A percentile compares a stretch with the other conserved stretches of the same genome.
These are phyloP conservation scores for Venturia asperata DNA, from an alignment of 2,329 filamentous ascomycete species.

Conservation along the genomic window DNA sequence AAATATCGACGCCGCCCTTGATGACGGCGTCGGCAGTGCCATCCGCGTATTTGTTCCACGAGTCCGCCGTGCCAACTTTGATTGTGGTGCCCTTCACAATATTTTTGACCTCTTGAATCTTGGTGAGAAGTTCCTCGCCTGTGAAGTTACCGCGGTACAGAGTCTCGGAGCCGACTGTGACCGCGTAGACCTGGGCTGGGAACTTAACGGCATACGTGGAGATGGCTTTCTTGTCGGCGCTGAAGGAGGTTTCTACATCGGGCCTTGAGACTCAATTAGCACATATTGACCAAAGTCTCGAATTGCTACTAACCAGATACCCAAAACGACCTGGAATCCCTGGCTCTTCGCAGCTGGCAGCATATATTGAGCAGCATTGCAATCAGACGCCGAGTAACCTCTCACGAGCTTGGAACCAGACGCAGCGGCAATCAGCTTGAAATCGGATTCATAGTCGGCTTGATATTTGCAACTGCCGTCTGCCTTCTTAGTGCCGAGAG, in stretches of 20 bases:
- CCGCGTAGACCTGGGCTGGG: slow-evolving; percentile 55
- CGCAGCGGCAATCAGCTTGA: slow-evolving; percentile 50
- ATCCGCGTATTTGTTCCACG: slow-evolving; percentile 65
- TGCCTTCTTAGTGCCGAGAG: slow-evolving; percentile 57
- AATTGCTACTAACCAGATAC: slow-evolving; percentile 52
- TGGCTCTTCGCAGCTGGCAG: slow-evolving; percentile 59
- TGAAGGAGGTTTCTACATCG: slow-evolving; percentile 55
- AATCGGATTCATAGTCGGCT: slow-evolving; percentile 58
- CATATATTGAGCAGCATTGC: slow-evolving; percentile 55
- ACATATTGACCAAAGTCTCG: not conserved
- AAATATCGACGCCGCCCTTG: slow-evolving; percentile 51
- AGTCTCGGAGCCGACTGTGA: slow-evolving; percentile 64
- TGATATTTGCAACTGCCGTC: slow-evolving; percentile 56
- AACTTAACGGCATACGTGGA: slow-evolving; percentile 43
- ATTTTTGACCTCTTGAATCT: slow-evolving; percentile 55
- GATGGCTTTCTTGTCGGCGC: slow-evolving; percentile 54
- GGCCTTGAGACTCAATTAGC: slow-evolving; percentile 39
- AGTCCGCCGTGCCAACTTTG: slow-evolving; percentile 61
- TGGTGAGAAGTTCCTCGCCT: slow-evolving; percentile 50
- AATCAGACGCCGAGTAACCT: slow-evolving; percentile 61
- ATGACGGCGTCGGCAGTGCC: slow-evolving; percentile 61
- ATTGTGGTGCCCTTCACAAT: slow-evolving; percentile 44
- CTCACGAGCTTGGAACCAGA: slow-evolving; percentile 52
- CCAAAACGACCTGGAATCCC: slow-evolving; percentile 61
- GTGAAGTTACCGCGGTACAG: slow-evolving; percentile 64